Conservation (phyloP, 768 basidiomycete species). For the Mrakia blollopis region DNA sequence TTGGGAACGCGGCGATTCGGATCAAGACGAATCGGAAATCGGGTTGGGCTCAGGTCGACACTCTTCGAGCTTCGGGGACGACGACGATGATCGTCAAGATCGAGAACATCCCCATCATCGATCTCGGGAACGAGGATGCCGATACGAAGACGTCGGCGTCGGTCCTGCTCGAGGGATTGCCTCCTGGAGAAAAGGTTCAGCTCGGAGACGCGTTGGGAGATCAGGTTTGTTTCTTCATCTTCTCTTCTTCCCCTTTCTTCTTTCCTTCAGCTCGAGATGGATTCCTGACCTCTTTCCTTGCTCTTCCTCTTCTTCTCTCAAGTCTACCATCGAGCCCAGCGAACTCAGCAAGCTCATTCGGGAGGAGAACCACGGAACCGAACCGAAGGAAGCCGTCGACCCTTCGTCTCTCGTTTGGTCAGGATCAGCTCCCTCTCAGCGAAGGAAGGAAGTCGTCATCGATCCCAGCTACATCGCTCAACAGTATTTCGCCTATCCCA, state of each 20-base stretch:
- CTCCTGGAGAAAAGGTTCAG: slow-evolving; percentile 40
- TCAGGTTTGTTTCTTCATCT: not conserved
- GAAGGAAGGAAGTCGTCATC: slow-evolving; percentile 75
- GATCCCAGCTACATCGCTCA: slow-evolving; percentile 81
- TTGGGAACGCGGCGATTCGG: slow-evolving; percentile 78
- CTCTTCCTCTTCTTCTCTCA: not conserved
- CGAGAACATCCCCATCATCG: slow-evolving; percentile 83
- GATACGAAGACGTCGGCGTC: slow-evolving; percentile 47
- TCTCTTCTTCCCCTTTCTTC: not conserved
- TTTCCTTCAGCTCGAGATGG: not conserved
- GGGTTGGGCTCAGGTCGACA: slow-evolving; percentile 85
- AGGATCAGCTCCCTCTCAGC: slow-evolving; percentile 75
- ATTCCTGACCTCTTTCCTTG: not conserved
- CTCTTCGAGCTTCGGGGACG: slow-evolving; percentile 81
- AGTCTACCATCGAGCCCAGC: not conserved
- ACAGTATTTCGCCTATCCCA: slow-evolving; percentile 74
- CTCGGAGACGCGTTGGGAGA: slow-evolving; percentile 3
- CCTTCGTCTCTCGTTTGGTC: slow-evolving; percentile 87
- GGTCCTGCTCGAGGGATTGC: slow-evolving; percentile 50
- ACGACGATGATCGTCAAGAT: slow-evolving; percentile 75
- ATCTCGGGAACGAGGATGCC: slow-evolving; percentile 75
- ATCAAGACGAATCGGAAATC: slow-evolving; percentile 64
- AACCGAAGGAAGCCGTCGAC: slow-evolving; percentile 47
- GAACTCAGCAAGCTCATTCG: slow-evolving; percentile 9
- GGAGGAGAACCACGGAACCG: not conserved